Base-by-base conservation (phyloP, 83 land plant genomes). In the Diphasiastrum complanatum region DNA sequence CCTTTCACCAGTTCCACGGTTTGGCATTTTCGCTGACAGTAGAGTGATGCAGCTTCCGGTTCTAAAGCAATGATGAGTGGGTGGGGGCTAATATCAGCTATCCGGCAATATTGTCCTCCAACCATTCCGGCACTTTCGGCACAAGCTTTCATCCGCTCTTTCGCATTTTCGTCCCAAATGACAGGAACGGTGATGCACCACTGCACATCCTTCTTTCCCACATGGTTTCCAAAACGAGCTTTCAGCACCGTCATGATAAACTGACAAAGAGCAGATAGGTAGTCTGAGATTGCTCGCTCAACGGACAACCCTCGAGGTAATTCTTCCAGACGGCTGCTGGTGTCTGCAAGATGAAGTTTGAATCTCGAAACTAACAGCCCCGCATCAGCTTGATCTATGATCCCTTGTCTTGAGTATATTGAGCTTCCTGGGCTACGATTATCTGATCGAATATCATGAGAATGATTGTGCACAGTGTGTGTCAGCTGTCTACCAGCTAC, bases 311-410 rank as follows among this genome's bases (percentile, higher is more conserved):
- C 28, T 6, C 14, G 12, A 30, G 64, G 64, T 35, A 61, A 29
- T 0, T 6, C 16, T 29, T 36, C 6, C 18, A 14, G 33, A 3
- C 8, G 22, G 1, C 24, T 20, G 0, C 46, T 27, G 2, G 8
- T 4, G 2, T 50, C 64, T 45, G 64, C 64, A 2, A 45, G 64
- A 30, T 61, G 64, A 1, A 61, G 64, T 19, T 61, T 61, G 51
- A 61, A 61, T n/a, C n/a, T n/a, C n/a, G n/a, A n/a, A n/a, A n/a
- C n/a, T n/a, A n/a, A n/a, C n/a, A n/a, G n/a, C n/a, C n/a, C n/a
- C n/a, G n/a, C n/a, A n/a, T n/a, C n/a, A n/a, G n/a, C n/a, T n/a
- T n/a, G n/a, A n/a, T n/a, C n/a, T n/a, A n/a, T n/a, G n/a, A n/a
- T n/a, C n/a, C n/a, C n/a, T n/a, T n/a, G n/a, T n/a, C n/a, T n/a